A percentile compares a stretch with the other conserved stretches of the same genome.
These are phyloP conservation scores for Ceriops zippeliana DNA, from an alignment of 345 rosid species.

Conservation along the genomic window DNA sequence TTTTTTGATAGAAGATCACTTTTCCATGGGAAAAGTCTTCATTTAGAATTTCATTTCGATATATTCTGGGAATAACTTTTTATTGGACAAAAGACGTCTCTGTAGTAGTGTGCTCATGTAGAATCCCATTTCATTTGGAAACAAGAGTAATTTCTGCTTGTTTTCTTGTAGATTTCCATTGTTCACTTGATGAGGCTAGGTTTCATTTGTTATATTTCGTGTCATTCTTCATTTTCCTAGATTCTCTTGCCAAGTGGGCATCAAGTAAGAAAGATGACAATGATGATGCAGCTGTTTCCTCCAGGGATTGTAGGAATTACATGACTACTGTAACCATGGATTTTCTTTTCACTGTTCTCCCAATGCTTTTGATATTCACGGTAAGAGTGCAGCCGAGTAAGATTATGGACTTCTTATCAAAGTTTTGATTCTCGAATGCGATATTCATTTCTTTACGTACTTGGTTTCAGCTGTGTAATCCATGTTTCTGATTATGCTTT, in stretches of 20 bases:
- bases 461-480: no score
- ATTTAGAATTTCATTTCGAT: no score
- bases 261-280: constrained; percentile 41
- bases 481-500: neutral
- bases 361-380: constrained; percentile 57
- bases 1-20: no score
- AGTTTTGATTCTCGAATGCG: no score
- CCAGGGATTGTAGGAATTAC: constrained; percentile 44
- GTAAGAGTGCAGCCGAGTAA: constrained; percentile 38
- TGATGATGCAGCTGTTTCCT: constrained; percentile 33
- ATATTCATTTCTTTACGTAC: no score
- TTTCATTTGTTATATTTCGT: neutral
- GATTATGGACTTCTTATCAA: neutral
- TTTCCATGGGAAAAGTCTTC: no score
- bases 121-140: no score
- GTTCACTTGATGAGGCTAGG: neutral
- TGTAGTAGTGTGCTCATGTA: no score
- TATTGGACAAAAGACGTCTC: no score
- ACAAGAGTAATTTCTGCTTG: no score
- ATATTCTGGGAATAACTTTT: no score
- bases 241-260: constrained; percentile 16
- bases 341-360: constrained; percentile 57
- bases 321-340: constrained; percentile 46
- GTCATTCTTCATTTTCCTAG: constrained; percentile 15
- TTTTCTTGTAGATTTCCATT: no score